Evolutionary conservation across 345 rosid genomes (phyloP).

Genomic region (Eucalyptus rudis): DNA sequence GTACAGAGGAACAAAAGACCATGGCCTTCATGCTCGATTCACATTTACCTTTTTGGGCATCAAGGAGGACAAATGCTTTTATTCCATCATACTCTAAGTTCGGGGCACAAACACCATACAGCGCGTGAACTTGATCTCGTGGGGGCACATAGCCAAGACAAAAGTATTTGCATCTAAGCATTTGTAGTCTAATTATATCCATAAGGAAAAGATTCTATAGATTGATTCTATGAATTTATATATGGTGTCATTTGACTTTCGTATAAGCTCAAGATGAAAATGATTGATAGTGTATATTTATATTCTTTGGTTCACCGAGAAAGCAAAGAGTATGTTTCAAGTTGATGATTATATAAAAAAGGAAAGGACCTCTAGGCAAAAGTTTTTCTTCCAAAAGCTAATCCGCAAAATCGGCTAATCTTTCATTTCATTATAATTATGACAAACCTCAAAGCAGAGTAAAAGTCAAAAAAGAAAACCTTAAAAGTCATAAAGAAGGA

Average conservation of each 20-base stretch:
- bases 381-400: neutral
- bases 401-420: neutral
- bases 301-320: fast-evolving
- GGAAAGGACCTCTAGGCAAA: neutral
- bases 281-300: too few relatives aligned
- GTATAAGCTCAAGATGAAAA: neutral
- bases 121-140: fast-evolving
- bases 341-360: neutral
- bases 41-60: neutral
- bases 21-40: neutral
- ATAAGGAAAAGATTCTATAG: neutral
- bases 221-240: neutral
- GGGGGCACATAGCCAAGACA: neutral
- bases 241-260: neutral
- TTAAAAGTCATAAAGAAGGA: too few relatives aligned
- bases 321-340: too few relatives aligned
- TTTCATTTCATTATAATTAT: too few relatives aligned
- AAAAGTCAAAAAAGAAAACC: too few relatives aligned
- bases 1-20: neutral
- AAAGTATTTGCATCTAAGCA: neutral
- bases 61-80: neutral
- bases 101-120: neutral
- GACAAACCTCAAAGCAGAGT: too few relatives aligned
- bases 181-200: neutral
- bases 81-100: fast-evolving